Evolutionary conservation across 768 basidiomycete species (phyloP).

Genomic region (Goffeauzyma gilvescens): DNA sequence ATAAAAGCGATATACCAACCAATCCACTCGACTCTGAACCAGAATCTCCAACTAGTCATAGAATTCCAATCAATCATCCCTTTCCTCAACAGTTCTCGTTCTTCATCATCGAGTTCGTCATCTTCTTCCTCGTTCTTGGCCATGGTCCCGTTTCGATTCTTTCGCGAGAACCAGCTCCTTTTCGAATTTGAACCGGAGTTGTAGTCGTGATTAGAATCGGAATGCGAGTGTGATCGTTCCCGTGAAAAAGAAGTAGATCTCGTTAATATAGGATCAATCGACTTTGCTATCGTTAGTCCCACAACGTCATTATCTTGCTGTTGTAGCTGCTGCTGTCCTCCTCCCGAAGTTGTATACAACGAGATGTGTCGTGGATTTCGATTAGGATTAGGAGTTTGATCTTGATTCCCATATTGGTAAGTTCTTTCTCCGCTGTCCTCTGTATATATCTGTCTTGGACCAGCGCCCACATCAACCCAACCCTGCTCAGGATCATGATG

Average conservation of each 20-base stretch:
- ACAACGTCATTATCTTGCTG: background rate
- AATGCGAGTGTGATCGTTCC: too few relatives aligned
- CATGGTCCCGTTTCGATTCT: background rate
- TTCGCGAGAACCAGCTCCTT: background rate
- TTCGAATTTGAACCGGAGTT: too few relatives aligned
- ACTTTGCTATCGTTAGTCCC: background rate
- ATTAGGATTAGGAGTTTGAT: too few relatives aligned
- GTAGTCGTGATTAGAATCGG: too few relatives aligned
- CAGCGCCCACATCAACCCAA: too few relatives aligned
- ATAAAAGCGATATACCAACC: constrained; percentile 32
- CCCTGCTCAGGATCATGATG: too few relatives aligned
- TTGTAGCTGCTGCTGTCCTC: background rate
- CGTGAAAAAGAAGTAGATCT: background rate
- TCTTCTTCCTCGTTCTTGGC: background rate
- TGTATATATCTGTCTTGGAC: too few relatives aligned
- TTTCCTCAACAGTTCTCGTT: constrained; percentile 20
- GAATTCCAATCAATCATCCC: constrained; percentile 27
- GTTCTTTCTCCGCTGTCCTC: too few relatives aligned
- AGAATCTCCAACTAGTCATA: constrained; percentile 25
- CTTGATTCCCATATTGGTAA: too few relatives aligned
- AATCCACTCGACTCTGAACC: constrained; percentile 29
- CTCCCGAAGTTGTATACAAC: background rate
- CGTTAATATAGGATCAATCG: background rate
- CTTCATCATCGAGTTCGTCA: constrained; percentile 16
- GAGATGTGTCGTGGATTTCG: too few relatives aligned